Evolutionary conservation across 371 early-diverging fungal genomes (phyloP), one percentile per base, ranked within the genome.

Genomic region (Mucor indicus): DNA sequence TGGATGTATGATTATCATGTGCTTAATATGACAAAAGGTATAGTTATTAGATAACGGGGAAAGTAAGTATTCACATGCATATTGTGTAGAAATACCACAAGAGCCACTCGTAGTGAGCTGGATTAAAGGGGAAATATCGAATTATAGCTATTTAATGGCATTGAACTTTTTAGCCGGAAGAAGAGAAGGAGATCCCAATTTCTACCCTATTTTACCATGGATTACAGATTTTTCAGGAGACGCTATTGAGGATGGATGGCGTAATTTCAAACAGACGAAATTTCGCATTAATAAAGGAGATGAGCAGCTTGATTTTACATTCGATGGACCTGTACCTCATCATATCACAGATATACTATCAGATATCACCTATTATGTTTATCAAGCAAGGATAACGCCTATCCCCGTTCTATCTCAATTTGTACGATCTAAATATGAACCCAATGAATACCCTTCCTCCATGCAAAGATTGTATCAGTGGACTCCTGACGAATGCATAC

Each of bases 61-160:
- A 6, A 42, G 21, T 8, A 12, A 0, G n/a, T n/a, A n/a, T n/a
- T n/a, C n/a, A n/a, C n/a, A n/a, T n/a, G n/a, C n/a, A n/a, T n/a
- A 15, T 25, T 17, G 19, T 50, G 13, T 55, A 82, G 82, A 57
- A 15, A 60, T 82, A 24, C 67, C 64, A 16, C 69, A 80, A 25
- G 81, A 81, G n/a, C 71, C 80, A 0, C 56, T 80, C 1, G 82
- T 81, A 3, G 74, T 80, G 53, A 71, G 72, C 25, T 93, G 93
- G 93, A 75, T 77, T 4, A 68, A 72, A 17, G 85, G 86, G 13
- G 79, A 84, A 19, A 85, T 93, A 27, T 85, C 87, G 22, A 93
- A 91, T 50, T 93, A 76, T 53, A 82, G 85, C 9, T 93, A 93
- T 61, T 49, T 93, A 30, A 89, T 93, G 89, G 77, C 80, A 11